These are phyloP conservation scores for Arabis hirsuta DNA, from an alignment of 345 rosid species.

Conservation along the genomic window DNA sequence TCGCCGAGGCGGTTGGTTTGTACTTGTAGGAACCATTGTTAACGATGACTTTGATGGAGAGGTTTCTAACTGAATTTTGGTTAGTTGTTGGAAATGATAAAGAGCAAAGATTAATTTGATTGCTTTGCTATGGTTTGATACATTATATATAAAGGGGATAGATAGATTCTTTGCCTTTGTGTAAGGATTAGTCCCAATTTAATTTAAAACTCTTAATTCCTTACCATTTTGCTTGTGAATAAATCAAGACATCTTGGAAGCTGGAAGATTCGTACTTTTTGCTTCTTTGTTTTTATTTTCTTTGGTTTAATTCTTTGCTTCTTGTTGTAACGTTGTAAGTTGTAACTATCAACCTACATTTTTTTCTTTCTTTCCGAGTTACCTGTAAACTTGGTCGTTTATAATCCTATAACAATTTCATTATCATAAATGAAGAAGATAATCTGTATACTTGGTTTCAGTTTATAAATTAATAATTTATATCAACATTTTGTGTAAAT, in stretches of 20 bases:
- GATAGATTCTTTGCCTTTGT: slow-evolving; percentile 45
- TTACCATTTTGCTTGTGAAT: slow-evolving; percentile 46
- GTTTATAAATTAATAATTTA: neutral
- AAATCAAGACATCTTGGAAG: slow-evolving; percentile 47
- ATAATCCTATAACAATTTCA: slow-evolving; percentile 2
- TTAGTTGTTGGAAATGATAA: slow-evolving; percentile 1
- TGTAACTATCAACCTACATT: slow-evolving; percentile 4
- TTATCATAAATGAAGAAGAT: neutral
- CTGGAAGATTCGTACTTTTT: slow-evolving; percentile 45
- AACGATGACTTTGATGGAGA: slow-evolving; percentile 2
- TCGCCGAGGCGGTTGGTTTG: slow-evolving; percentile 33
- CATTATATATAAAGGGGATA: slow-evolving; percentile 29
- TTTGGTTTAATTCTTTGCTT: slow-evolving; percentile 37
- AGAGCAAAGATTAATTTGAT: slow-evolving; percentile 29
- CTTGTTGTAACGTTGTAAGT: slow-evolving; percentile 15
- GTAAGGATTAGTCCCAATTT: slow-evolving; percentile 32
- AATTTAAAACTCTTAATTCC: slow-evolving; percentile 22
- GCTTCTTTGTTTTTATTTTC: neutral
- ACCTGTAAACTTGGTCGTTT: slow-evolving; percentile 5
- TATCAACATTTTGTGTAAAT: slow-evolving; percentile 6
- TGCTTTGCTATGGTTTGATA: slow-evolving; percentile 31
- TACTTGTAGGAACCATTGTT: slow-evolving; percentile 39
- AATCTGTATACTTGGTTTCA: neutral
- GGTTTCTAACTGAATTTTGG: slow-evolving; percentile 1
- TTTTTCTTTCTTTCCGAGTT: neutral